Evolutionary conservation across 1,284 basidiomycete species (phyloP), one percentile per base, ranked within the genome.

Genomic region (Macrocybe sp.): DNA sequence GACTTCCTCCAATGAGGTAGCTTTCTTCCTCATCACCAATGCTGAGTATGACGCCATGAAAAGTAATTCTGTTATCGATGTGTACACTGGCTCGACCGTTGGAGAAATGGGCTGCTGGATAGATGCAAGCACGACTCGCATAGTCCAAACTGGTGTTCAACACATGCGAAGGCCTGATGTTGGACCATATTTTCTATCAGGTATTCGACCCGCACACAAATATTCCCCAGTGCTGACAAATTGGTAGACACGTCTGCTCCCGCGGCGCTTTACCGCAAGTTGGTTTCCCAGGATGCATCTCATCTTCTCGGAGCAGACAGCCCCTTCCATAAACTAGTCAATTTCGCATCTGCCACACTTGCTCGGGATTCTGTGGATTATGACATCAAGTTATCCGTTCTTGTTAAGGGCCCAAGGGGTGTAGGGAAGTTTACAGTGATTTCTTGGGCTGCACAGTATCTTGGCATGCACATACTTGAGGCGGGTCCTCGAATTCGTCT

Each of bases 21-120:
- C 72, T 0, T 92, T 83, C 64, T 97, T 97, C 65, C 69, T 84
- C 49, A 74, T 98, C 47, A 89, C 89, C 7, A 81, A 87, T 46
- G 67, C 97, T 16, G 82, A 90, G 34, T 79, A 83, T 56, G 81
- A 83, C 47, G 62, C 82, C 22, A 55, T 78, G 34, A 54, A 66
- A n/a, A 65, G 58, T 35, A 56, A 62, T 34, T 63, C 62, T 28
- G 56, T 62, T 33, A 61, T 67, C 33, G 78, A 81, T 57, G 55
- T 72, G 31, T 77, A 79, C 54, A 62, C 73, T 36, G 73, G 74
- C 29, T 72, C 73, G 2, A 73, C 74, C 0, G 61, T 75, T 6
- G 89, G 89, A 6, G 81, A 91, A 60, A 64, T 94, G 6, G 96
- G 96, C 0, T 96, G 89, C 59, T 90, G 89, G 77, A 75, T 96